Percentiles rank a stretch among this genome's conserved stretches.
These are phyloP conservation scores for Leptosphaerulina australis DNA, from an alignment of 2,329 filamentous ascomycete genomes.

Conservation along the genomic window DNA sequence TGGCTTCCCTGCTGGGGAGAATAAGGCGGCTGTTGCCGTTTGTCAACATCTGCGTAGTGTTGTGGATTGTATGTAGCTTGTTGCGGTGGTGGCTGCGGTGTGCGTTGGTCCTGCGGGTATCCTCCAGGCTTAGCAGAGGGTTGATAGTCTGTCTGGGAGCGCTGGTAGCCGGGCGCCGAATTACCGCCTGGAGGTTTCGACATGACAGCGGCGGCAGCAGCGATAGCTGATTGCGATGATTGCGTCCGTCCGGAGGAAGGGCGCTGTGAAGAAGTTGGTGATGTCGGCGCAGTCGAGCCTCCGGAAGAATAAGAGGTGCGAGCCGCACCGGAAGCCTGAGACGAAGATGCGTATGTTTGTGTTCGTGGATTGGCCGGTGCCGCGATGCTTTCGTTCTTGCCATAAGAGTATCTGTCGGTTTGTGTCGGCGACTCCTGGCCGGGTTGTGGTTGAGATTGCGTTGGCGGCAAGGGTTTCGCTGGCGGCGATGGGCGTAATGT, in stretches of 20 bases:
- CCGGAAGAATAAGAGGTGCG: slow-evolving; percentile 52
- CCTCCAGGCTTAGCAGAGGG: slow-evolving; percentile 39
- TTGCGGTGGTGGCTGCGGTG: slow-evolving; percentile 52
- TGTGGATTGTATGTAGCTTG: slow-evolving; percentile 75
- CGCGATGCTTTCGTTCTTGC: slow-evolving; percentile 28
- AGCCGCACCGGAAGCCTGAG: slow-evolving; percentile 55
- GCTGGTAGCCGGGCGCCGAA: slow-evolving; percentile 52
- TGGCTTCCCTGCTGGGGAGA: slow-evolving; percentile 13
- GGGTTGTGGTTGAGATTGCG: slow-evolving; percentile 40
- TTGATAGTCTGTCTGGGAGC: slow-evolving; percentile 53
- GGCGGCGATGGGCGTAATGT: slow-evolving; percentile 29
- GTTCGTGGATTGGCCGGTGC: slow-evolving; percentile 49
- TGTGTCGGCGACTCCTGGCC: slow-evolving; percentile 49
- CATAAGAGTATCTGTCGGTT: slow-evolving; percentile 16
- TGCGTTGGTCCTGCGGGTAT: slow-evolving; percentile 50
- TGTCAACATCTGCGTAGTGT: slow-evolving; percentile 66
- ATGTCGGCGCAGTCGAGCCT: slow-evolving; percentile 49
- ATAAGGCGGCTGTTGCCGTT: slow-evolving; percentile 44
- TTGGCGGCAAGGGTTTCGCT: slow-evolving; percentile 56
- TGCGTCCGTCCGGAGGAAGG: slow-evolving; percentile 57
- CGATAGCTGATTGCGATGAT: slow-evolving; percentile 51
- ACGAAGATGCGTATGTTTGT: slow-evolving; percentile 49
- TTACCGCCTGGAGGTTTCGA: slow-evolving; percentile 40
- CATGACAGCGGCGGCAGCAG: slow-evolving; percentile 57
- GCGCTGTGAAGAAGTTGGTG: slow-evolving; percentile 53